Percentiles rank a stretch among this genome's conserved stretches.
These are phyloP conservation scores for Symbiotaphrina buchneri DNA, from an alignment of 495 filamentous ascomycete species.

Conservation along the genomic window DNA sequence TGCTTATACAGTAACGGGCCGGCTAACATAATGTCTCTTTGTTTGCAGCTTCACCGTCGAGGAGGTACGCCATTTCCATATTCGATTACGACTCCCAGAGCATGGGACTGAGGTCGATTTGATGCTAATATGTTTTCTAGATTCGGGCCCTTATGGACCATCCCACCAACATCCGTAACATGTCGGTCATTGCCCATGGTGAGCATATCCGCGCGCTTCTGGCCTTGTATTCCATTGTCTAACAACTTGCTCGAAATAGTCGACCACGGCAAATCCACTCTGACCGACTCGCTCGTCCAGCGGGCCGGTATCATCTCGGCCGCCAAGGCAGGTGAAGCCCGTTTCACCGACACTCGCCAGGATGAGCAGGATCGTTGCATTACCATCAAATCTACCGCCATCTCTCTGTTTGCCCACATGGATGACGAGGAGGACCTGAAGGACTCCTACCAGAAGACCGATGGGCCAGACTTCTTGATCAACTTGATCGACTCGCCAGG, in stretches of 20 bases:
- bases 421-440: constrained; percentile 71
- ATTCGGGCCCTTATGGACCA: constrained; percentile 95
- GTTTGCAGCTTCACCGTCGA: constrained; percentile 87
- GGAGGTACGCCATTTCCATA: constrained; percentile 31
- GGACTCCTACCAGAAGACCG: constrained; percentile 75
- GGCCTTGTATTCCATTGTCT: background rate
- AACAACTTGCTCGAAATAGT: constrained; percentile 23
- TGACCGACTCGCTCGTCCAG: constrained; percentile 96
- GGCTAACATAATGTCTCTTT: constrained; percentile 5
- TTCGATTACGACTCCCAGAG: background rate
- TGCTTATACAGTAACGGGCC: too few species aligned
- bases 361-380: constrained; percentile 99
- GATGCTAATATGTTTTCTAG: constrained; percentile 16
- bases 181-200: constrained; percentile 99
- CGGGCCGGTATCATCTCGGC: constrained; percentile 99
- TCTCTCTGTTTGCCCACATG: constrained; percentile 86
- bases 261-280: constrained; percentile 99
- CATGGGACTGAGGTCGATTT: too few species aligned
- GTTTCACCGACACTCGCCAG: constrained; percentile 89
- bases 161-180: constrained; percentile 93
- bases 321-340: constrained; percentile 85
- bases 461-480: constrained; percentile 94
- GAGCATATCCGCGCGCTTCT: constrained; percentile 12
- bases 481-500: constrained; percentile 99
- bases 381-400: constrained; percentile 99